Conservation (phyloP, 1,139 yeast species). For the Tardiomyces digboiensis region DNA sequence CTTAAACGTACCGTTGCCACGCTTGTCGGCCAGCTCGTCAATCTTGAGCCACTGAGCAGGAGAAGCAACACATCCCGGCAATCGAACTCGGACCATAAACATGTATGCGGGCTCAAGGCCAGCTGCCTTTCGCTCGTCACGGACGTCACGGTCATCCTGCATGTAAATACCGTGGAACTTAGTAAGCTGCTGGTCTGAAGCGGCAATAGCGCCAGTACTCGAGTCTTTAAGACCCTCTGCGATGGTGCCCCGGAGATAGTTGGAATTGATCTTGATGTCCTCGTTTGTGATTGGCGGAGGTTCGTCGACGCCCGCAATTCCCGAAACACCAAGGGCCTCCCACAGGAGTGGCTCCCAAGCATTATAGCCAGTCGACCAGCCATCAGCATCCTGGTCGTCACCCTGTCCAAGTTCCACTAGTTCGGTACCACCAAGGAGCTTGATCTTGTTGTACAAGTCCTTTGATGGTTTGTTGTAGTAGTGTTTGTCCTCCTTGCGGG, state of each 20-base stretch:
- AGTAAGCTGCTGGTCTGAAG: conserved; percentile 91
- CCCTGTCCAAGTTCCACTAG: conserved; percentile 77
- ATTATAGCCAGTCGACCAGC: conserved; percentile 79
- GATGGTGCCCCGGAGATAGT: conserved; percentile 89
- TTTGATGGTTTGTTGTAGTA: conserved; percentile 89
- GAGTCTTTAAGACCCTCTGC: conserved; percentile 76
- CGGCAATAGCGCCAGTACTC: conserved; percentile 85
- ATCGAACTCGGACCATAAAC: conserved; percentile 93
- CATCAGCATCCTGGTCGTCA: conserved; percentile 97
- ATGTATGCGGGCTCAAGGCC: conserved; percentile 94
- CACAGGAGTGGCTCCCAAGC: conserved; percentile 82
- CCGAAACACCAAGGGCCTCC: conserved; percentile 85
- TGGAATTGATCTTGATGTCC: conserved; percentile 83
- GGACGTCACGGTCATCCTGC: conserved; percentile 97
- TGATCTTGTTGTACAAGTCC: conserved; percentile 58
- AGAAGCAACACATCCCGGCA: conserved; percentile 88
- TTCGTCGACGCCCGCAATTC: conserved; percentile 79
- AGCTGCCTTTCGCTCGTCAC: conserved; percentile 86
- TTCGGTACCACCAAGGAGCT: conserved; percentile 62
- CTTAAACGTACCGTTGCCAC: conserved; percentile 92
- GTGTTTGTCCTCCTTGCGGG: conserved; percentile 89
- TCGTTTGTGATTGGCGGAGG: conserved; percentile 95
- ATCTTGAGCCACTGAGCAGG: conserved; percentile 84
- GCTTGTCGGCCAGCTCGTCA: conserved; percentile 70
- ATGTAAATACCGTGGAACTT: conserved; percentile 97